Conservation (phyloP, 2,329 filamentous ascomycete species). For the Dactylellina parvicollis region DNA sequence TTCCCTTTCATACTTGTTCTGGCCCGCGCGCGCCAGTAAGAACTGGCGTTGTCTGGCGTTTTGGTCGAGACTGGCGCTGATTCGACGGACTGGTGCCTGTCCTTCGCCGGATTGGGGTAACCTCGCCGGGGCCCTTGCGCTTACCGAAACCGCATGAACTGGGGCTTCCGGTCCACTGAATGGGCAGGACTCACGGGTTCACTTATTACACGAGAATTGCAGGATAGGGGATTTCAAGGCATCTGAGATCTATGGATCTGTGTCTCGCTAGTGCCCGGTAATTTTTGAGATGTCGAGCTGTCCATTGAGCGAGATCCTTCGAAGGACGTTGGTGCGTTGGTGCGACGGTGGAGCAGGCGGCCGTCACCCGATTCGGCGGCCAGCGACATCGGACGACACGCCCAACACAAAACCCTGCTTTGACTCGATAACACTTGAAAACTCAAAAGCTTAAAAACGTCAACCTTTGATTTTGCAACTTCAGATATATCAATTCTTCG, state of each 20-base stretch:
- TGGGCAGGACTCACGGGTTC: neutral
- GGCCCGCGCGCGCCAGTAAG: slow-evolving; percentile 15
- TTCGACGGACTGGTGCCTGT: slow-evolving; percentile 10
- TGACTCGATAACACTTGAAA: neutral
- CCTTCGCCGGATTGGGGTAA: slow-evolving; percentile 15
- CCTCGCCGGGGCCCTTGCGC: slow-evolving; percentile 27
- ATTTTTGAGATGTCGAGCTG: neutral
- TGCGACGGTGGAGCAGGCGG: neutral
- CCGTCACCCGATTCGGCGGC: slow-evolving; percentile 29
- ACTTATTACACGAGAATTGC: neutral
- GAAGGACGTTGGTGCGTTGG: no score
- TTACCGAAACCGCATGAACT: slow-evolving; percentile 40
- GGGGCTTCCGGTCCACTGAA: slow-evolving; percentile 11
- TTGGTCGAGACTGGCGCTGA: slow-evolving; percentile 9
- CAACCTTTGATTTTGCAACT: neutral
- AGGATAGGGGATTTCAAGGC: neutral
- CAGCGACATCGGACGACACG: slow-evolving; percentile 54
- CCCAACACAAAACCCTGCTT: slow-evolving; percentile 42
- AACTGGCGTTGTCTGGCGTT: slow-evolving; percentile 27
- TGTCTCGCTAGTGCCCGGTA: neutral
- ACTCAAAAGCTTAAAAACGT: slow-evolving; percentile 6
- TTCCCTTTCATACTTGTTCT: neutral
- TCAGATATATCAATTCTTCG: neutral
- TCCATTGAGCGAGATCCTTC: neutral
- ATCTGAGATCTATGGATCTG: neutral